Percentiles rank a stretch among this genome's conserved stretches.
These are phyloP conservation scores for Nematodospora valgi DNA, from an alignment of 805 yeast species.

Conservation along the genomic window DNA sequence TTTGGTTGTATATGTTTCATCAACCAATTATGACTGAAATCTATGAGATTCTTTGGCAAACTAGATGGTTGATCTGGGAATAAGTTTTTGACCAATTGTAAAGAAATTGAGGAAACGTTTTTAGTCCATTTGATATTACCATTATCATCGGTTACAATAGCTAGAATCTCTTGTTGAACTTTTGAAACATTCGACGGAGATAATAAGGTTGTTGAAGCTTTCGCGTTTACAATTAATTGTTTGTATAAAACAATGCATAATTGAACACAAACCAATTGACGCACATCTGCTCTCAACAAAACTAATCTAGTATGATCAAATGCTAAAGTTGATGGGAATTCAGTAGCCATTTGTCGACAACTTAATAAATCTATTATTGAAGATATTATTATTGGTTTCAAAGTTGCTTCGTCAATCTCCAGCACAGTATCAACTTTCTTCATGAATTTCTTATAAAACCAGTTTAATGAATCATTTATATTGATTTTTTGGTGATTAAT, in stretches of 20 bases:
- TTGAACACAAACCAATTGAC: conserved; percentile 79
- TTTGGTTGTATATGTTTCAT: conserved; percentile 82
- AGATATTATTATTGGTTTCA: conserved; percentile 41
- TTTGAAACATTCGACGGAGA: conserved; percentile 37
- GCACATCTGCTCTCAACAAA: conserved; percentile 75
- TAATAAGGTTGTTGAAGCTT: conserved; percentile 14
- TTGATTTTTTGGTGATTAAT: conserved; percentile 55
- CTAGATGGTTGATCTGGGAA: conserved; percentile 12
- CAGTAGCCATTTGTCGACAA: conserved; percentile 76
- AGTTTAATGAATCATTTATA: conserved; percentile 55
- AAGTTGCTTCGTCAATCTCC: conserved; percentile 9
- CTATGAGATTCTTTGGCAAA: conserved; percentile 41
- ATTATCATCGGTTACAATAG: conserved; percentile 79
- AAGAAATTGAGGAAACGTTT: conserved; percentile 66
- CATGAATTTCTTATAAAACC: conserved; percentile 51
- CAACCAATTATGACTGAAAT: conserved; percentile 74
- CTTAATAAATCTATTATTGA: conserved; percentile 64
- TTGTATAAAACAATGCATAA: conserved; percentile 70
- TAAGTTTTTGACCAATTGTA: conserved; percentile 55
- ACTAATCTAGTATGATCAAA: conserved; percentile 82
- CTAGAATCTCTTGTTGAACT: conserved; percentile 68
- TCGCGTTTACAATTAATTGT: conserved; percentile 47
- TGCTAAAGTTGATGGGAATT: conserved; percentile 78
- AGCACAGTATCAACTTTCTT: conserved; percentile 13
- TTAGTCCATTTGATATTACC: conserved; percentile 91